Evolutionary conservation across 2,329 filamentous ascomycete species (phyloP).

Genomic region (Claviceps cyperi): DNA sequence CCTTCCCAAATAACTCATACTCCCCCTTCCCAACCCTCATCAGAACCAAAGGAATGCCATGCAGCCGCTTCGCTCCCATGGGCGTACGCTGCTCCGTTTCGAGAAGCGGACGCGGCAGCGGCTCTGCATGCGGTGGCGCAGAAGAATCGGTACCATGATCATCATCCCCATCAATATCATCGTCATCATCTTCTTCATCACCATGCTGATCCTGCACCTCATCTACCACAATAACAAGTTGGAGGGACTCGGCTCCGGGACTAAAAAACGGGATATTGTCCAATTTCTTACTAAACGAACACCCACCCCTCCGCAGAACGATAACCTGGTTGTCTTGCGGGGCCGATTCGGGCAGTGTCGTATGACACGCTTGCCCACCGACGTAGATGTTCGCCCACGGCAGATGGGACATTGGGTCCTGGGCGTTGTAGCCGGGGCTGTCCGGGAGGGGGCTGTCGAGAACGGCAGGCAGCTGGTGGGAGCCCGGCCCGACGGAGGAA

Average conservation of each 20-base stretch:
- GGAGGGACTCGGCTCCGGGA: constrained; percentile 45
- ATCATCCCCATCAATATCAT: too few species aligned
- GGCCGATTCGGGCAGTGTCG: constrained; percentile 35
- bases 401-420: constrained; percentile 30
- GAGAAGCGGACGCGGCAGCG: constrained; percentile 48
- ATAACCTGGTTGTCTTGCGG: constrained; percentile 57
- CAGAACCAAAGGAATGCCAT: constrained; percentile 74
- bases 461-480: constrained; percentile 55
- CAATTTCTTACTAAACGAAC: constrained; percentile 72
- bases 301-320: constrained; percentile 67
- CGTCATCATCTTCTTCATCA: too few species aligned
- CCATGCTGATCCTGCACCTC: constrained; percentile 12
- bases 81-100: constrained; percentile 61
- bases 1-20: constrained; percentile 46
- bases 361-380: constrained; percentile 51
- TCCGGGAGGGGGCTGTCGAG: constrained; percentile 36
- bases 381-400: constrained; percentile 60
- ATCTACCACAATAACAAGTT: constrained; percentile 66
- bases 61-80: constrained; percentile 50
- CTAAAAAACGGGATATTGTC: constrained; percentile 69
- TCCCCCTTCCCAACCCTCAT: constrained; percentile 51
- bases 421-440: constrained; percentile 26
- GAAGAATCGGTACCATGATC: constrained; percentile 10
- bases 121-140: constrained; percentile 11
- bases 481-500: constrained; percentile 40